phyloP scores from a whole-genome alignment of 1,284 basidiomycete species.

The Bjerkandera adusta region DNA sequence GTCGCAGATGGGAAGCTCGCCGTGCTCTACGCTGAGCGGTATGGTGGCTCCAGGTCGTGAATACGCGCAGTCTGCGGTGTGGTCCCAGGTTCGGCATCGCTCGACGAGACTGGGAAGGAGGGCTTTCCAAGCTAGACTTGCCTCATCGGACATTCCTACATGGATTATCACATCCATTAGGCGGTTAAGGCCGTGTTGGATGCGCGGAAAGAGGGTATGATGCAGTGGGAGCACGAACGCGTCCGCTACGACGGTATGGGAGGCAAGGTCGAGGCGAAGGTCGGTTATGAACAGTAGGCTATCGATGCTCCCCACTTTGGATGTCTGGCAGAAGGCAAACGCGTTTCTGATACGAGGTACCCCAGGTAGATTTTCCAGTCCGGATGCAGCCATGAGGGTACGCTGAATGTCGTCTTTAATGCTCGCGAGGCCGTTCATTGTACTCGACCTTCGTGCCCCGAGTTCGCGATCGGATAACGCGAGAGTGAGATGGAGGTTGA shows the following conservation, averaged over 20 bases:
- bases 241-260: conserved; percentile 45
- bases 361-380: no score
- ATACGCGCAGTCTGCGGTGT: conserved; percentile 48
- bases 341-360: no score
- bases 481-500: conserved; percentile 29
- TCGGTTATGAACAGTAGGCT: conserved; percentile 40
- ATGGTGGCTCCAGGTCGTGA: conserved; percentile 21
- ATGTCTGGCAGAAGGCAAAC: conserved; percentile 32
- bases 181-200: background rate
- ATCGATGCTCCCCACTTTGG: conserved; percentile 25
- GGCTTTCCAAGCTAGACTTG: conserved; percentile 43
- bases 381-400: conserved; percentile 23
- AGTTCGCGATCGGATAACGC: conserved; percentile 33
- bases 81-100: conserved; percentile 53
- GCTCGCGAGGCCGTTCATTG: conserved; percentile 26
- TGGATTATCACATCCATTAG: background rate
- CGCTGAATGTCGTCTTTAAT: conserved; percentile 33
- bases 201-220: conserved; percentile 16
- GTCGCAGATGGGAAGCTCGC: conserved; percentile 39
- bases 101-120: conserved; percentile 47
- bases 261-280: conserved; percentile 42
- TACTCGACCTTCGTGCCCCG: conserved; percentile 16
- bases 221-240: conserved; percentile 41
- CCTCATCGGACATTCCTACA: conserved; percentile 21
- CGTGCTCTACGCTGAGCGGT: conserved; percentile 31